Percentiles rank a stretch among this genome's conserved stretches.
Evolutionary conservation across 768 basidiomycete species (phyloP).

Genomic region (Auricularia sp.): DNA sequence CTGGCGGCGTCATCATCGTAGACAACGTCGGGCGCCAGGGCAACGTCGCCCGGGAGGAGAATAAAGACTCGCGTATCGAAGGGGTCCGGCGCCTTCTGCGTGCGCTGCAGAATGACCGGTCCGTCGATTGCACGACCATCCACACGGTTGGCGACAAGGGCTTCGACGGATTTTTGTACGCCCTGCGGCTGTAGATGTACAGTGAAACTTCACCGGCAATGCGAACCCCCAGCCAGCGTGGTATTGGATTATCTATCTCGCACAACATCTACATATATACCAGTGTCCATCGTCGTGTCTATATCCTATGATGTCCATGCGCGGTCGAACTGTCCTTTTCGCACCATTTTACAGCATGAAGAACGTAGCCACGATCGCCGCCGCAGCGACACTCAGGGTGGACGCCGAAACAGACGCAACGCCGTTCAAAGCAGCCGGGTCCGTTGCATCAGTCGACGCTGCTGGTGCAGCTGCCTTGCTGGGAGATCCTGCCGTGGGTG

Average conservation of each 20-base stretch:
- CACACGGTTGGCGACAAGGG: constrained; percentile 41
- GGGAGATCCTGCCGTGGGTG: too few species aligned
- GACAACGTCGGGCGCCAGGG: constrained; percentile 52
- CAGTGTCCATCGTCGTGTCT: background rate
- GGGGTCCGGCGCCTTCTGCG: constrained; percentile 39
- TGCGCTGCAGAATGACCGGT: constrained; percentile 37
- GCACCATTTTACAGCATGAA: constrained; percentile 28
- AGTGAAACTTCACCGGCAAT: too few species aligned
- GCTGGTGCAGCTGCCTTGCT: constrained; percentile 6
- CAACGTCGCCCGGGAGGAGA: constrained; percentile 31
- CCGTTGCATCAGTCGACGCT: constrained; percentile 10
- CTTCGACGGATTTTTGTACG: constrained; percentile 45
- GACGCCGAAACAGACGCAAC: constrained; percentile 40
- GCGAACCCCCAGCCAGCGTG: too few species aligned
- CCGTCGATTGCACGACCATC: constrained; percentile 42
- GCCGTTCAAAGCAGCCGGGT: constrained; percentile 26
- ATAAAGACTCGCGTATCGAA: constrained; percentile 26
- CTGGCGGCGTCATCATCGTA: constrained; percentile 54
- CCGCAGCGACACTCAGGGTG: constrained; percentile 36
- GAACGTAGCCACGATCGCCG: constrained; percentile 36
- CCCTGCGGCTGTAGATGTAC: constrained; percentile 14
- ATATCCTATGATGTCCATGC: too few species aligned
- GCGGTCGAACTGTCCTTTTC: too few species aligned
- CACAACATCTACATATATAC: background rate
- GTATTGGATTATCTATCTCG: too few species aligned